Conservation (phyloP, 2,329 filamentous ascomycete species). For the Diplodia corticola region DNA sequence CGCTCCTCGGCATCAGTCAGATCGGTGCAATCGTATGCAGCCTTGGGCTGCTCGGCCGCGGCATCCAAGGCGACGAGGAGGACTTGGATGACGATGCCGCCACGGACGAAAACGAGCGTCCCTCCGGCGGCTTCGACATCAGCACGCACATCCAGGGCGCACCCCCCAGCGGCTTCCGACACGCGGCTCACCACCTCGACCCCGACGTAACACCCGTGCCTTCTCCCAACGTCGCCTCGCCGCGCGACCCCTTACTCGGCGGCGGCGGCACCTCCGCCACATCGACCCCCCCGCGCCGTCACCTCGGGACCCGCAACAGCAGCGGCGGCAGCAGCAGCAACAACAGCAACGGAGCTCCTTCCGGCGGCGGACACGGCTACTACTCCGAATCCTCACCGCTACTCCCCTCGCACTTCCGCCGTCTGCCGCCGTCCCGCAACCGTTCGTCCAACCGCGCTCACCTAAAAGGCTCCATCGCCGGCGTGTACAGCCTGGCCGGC, state of each 20-base stretch:
- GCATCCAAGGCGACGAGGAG: constrained; percentile 61
- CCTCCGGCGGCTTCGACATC: not conserved
- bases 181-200: constrained; percentile 21
- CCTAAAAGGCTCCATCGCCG: constrained; percentile 91
- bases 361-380: not conserved
- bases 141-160: not conserved
- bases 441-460: constrained; percentile 43
- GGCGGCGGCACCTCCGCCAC: constrained; percentile 29
- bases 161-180: not conserved
- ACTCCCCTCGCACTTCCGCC: constrained; percentile 22
- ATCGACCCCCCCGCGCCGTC: not conserved
- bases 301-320: constrained; percentile 9
- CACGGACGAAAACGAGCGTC: constrained; percentile 24
- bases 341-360: not conserved
- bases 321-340: not conserved
- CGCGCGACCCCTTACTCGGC: constrained; percentile 34
- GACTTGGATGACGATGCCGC: constrained; percentile 11
- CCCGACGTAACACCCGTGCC: not conserved
- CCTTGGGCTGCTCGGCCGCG: constrained; percentile 80
- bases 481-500: constrained; percentile 88
- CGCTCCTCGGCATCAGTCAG: constrained; percentile 84
- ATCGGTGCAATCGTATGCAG: constrained; percentile 97
- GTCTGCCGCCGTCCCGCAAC: not conserved
- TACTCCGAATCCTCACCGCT: constrained; percentile 23
- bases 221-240: constrained; percentile 34